Base-by-base conservation (phyloP, 192 early-diverging fungal genomes). In the Podila minutissima region DNA sequence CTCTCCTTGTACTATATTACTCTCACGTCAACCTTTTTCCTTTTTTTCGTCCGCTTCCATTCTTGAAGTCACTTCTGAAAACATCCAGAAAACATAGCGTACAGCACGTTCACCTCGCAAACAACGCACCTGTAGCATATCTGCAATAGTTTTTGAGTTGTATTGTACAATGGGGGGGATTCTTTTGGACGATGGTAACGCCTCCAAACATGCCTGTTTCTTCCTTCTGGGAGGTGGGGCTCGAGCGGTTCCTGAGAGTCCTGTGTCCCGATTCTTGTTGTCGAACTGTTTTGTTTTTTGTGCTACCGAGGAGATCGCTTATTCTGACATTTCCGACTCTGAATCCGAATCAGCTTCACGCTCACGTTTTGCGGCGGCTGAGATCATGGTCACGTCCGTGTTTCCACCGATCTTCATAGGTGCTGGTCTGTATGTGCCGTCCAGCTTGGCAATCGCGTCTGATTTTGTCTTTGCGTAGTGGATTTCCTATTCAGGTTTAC, bases 381-480 rank as follows among this genome's bases (percentile, higher is more conserved):
- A 46, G 5, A 22, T 22, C 8, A 61, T 58, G 5, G 41, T 38
- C 5, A 65, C 28, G 1, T 22, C 41, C 15, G 37, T 64, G 37
- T 53, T 65, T 46, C 63, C 64, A 32, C 65, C 75, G 1, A 68
- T 79, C 58, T 79, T 79, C 70, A 79, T 68, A 2, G 75, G 75
- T n/a, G 70, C 49, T 50, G 66, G 69, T 64, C 63, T 72, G 61
- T 68, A 79, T 1, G 75, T 91, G 32, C 93, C 94, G 64, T 95
- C 93, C 35, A 88, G 66, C 67, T 92, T 86, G 59, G 89, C 90
- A 20, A 95, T 83, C 4, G 88, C 92, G 65, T 94, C 88, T 67
- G 93, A 95, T 81, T 91, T 94, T 28, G 86, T 74, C 82, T 92
- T 93, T 65, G 92, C 91, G 72, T 94, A 96, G 62, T 88, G 84